Evolutionary conservation across 768 basidiomycete genomes (phyloP).

Genomic region (Leccinum longicurvipes): DNA sequence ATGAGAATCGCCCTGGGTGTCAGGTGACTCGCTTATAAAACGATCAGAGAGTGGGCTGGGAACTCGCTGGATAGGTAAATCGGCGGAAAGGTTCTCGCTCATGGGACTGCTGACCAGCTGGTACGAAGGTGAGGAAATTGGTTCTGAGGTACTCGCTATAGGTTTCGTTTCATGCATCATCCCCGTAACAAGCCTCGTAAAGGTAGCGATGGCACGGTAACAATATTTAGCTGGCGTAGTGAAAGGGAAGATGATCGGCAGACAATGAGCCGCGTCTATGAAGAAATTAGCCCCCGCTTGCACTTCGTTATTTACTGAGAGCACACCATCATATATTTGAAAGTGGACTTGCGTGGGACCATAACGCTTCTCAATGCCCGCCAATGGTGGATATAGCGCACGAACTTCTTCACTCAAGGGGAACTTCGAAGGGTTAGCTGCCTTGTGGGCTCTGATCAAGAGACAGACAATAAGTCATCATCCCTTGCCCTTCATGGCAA

Average conservation of each 20-base stretch:
- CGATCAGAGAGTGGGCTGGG: constrained; percentile 2
- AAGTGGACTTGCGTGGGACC: constrained; percentile 82
- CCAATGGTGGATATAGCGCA: constrained; percentile 53
- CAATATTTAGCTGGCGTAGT: constrained; percentile 78
- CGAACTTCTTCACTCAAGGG: constrained; percentile 44
- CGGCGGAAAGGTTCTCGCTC: not conserved
- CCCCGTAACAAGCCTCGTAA: constrained; percentile 64
- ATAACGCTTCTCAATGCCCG: constrained; percentile 50
- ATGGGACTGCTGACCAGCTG: constrained; percentile 1
- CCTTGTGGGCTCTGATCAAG: constrained; percentile 80
- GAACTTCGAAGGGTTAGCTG: constrained; percentile 76
- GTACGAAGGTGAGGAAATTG: not conserved
- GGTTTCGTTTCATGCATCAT: constrained; percentile 25
- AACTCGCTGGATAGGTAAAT: not conserved
- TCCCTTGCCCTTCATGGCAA: not conserved
- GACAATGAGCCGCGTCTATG: constrained; percentile 65
- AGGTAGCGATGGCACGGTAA: constrained; percentile 72
- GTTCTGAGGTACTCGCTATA: constrained; percentile 11
- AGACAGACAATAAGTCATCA: not conserved
- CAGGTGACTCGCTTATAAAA: not conserved
- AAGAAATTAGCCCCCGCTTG: constrained; percentile 5
- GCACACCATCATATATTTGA: constrained; percentile 83
- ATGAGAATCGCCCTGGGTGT: not conserved
- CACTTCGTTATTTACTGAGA: constrained; percentile 19
- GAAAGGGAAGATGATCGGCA: constrained; percentile 73